Percentiles rank a stretch among this genome's conserved stretches.
These are phyloP conservation scores for Bauhinia variegata DNA, from an alignment of 306 rosid genomes.

Conservation along the genomic window DNA sequence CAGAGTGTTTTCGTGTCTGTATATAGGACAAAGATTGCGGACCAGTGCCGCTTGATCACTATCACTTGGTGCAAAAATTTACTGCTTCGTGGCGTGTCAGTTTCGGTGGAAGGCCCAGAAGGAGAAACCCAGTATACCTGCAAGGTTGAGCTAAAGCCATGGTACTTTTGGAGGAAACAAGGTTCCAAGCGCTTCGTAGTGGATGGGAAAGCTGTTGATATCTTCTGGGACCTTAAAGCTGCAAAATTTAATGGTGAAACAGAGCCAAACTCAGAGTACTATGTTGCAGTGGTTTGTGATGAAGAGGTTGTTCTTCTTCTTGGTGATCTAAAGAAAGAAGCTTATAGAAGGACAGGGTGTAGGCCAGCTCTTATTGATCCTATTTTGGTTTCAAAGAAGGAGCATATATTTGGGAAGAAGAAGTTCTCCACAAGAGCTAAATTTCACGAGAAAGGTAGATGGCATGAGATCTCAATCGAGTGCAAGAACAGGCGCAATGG, in stretches of 20 bases:
- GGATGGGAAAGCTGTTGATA: slow-evolving; percentile 54
- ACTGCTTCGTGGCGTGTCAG: slow-evolving; percentile 72
- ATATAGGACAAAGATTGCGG: slow-evolving; percentile 72
- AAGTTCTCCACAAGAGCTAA: slow-evolving; percentile 71
- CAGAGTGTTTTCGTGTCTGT: slow-evolving; percentile 73
- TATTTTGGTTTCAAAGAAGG: slow-evolving; percentile 71
- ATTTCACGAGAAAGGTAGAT: slow-evolving; percentile 71
- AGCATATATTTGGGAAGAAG: slow-evolving; percentile 80
- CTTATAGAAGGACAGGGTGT: slow-evolving; percentile 68
- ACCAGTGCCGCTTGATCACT: slow-evolving; percentile 69
- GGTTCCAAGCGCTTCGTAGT: slow-evolving; percentile 69
- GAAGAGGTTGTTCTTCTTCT: slow-evolving; percentile 77
- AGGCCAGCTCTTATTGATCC: slow-evolving; percentile 85
- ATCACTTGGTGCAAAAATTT: slow-evolving; percentile 82
- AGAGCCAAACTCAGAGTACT: slow-evolving; percentile 80
- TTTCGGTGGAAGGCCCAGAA: slow-evolving; percentile 65
- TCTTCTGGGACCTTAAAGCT: slow-evolving; percentile 82
- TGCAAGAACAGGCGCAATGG: slow-evolving; percentile 53
- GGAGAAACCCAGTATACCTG: slow-evolving; percentile 70
- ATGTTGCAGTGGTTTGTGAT: slow-evolving; percentile 80
- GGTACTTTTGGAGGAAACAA: slow-evolving; percentile 89
- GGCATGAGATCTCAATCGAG: slow-evolving; percentile 79
- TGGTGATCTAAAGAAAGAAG: slow-evolving; percentile 82
- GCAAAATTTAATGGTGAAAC: slow-evolving; percentile 77
- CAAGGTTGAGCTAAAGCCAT: slow-evolving; percentile 91